These are phyloP conservation scores for Nicotiana tomentosiformis DNA, from an alignment of 257 asterid genomes.

Conservation along the genomic window DNA sequence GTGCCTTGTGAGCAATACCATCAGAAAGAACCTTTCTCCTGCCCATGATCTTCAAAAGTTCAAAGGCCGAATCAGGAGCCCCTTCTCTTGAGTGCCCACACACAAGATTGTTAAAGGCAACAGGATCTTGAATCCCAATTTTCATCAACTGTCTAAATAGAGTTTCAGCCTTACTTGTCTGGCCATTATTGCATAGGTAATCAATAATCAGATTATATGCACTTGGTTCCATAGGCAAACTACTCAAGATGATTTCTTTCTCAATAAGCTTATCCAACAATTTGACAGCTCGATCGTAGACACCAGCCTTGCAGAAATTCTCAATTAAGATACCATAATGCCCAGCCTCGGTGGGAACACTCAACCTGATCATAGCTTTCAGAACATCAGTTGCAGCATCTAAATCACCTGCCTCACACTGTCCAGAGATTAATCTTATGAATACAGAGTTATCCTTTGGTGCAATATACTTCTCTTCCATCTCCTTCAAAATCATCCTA, in stretches of 20 bases:
- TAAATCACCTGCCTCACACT: constrained; percentile 66
- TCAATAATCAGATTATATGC: constrained; percentile 71
- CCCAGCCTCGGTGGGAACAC: constrained; percentile 87
- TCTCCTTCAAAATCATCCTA: constrained; percentile 52
- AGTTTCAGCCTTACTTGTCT: constrained; percentile 74
- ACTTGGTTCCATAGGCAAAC: constrained; percentile 63
- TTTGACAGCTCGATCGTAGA: constrained; percentile 55
- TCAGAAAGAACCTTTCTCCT: constrained; percentile 61
- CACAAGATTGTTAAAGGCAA: constrained; percentile 55
- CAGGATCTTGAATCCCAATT: constrained; percentile 73
- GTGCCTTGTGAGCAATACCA: constrained; percentile 51
- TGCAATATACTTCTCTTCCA: constrained; percentile 55
- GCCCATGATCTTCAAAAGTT: constrained; percentile 60
- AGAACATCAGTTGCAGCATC: constrained; percentile 79
- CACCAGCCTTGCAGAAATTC: constrained; percentile 71
- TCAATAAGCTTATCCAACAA: constrained; percentile 74
- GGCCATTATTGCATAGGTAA: constrained; percentile 73
- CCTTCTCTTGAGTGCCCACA: constrained; percentile 80
- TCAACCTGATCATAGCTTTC: constrained; percentile 72
- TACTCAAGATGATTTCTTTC: constrained; percentile 65
- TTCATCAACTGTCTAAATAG: constrained; percentile 86
- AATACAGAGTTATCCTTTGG: constrained; percentile 66
- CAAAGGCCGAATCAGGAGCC: constrained; percentile 64
- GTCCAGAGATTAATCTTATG: constrained; percentile 50
- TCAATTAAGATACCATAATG: constrained; percentile 83